Base-by-base conservation (phyloP, 2,329 filamentous ascomycete genomes). In the Colletotrichum liaoningense region DNA sequence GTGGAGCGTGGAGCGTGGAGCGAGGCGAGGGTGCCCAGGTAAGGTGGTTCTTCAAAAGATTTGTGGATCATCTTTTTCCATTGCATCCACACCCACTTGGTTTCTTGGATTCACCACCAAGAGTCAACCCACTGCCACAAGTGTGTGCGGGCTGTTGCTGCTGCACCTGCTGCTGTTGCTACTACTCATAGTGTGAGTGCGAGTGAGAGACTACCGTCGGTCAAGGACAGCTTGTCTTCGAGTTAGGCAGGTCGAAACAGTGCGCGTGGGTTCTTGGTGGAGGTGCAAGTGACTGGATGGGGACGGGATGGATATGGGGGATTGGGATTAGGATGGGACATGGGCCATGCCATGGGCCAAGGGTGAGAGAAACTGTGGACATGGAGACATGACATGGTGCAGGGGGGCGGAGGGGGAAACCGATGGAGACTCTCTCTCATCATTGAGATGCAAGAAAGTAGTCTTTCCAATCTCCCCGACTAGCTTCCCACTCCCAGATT, bases 211-310 rank as follows among this genome's bases (percentile, higher is more conserved):
- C 16, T 42, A 49, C 42, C 42, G 19, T 49, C 38, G 38, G 38
- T 42, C 60, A 63, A 67, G 66, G 59, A 70, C 55, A 70, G 42
- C 55, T 67, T 67, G 63, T 59, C 46, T 67, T 66, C 56, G 46
- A 67, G 35, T 24, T 49, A 38, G 70, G 70, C 55, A 73, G 67
- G 59, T 73, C 70, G 55, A 65, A 73, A 70, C 67, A 73, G 55
- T 52, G 59, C 59, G 59, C 65, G 49, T 63, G 69, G 64, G 42
- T 49, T 38, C 26, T 46, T 42, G 38, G 38, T n/a, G 9, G 4
- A 26, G 22, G 11, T n/a, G 42, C 38, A 60, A 7, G 24, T n/a
- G n/a, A 6, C 35, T 60, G 33, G 58, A 49, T 54, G 7, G 22
- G 60, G 28, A 30, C 12, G 28, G 42, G 42, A 49, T 52, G 59